Base-by-base conservation (phyloP, 2,329 filamentous ascomycete species). In the Pseudohalonectria lignicola region DNA sequence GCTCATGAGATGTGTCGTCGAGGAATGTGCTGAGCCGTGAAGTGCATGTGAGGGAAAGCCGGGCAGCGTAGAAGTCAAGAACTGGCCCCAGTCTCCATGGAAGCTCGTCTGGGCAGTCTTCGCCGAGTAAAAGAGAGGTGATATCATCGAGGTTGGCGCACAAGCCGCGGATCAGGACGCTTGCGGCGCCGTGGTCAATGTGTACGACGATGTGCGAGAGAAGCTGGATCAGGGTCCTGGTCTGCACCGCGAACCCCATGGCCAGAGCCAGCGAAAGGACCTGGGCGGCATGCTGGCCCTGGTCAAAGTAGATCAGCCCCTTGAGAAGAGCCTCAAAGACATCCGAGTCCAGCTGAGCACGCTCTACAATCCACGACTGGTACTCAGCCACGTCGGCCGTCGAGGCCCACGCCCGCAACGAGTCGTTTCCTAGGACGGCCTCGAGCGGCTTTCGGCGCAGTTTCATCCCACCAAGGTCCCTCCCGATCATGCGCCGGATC, bases 241-340 rank as follows among this genome's bases (percentile, higher is more conserved):
- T 56, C 43, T 64, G 50, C 41, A 62, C 58, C 12, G 61, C 53
- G 42, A 51, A 59, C 5, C 59, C 31, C 36, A 44, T 39, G 39
- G 35, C 0, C 30, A 72, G 49, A 31, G 57, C 61, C 1, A 57
- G 49, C 28, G 61, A 48, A 29, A 71, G 60, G 11, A 70, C 54
- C 3, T 50, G 48, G 13, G 60, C 61, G 3, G 68, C 69, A 26
- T 69, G 58, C 11, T 59, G 56, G 21, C 67, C 54, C 29, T 63
- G 55, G 40, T 56, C 60, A 31, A 73, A 67, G 29, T 64, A 58
- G 9, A 76, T 49, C 36, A 76, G 57, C 2, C 68, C 66, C 29
- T 56, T 48, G 18, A 76, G 55, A 3, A 74, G 55, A 35, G 61
- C 54, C 42, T 73, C 62, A 9, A 67, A 56, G 5, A 73, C 46